Evolutionary conservation across 179 eudicot genomes (phyloP), one percentile per base, ranked within the genome.

Genomic region (Sideroxylon spinosum): DNA sequence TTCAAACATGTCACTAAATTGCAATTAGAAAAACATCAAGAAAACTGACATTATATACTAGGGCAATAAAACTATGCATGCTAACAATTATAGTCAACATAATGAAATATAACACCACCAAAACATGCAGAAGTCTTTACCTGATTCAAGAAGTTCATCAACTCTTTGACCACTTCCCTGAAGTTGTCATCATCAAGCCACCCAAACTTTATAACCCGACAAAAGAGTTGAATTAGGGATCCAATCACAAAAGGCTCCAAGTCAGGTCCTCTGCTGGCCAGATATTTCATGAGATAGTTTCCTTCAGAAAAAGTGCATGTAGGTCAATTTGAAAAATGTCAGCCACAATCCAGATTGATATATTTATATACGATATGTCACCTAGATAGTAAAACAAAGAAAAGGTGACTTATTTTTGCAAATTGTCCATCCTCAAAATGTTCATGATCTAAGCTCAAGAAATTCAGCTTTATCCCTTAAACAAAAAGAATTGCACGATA

Each of bases 151-250:
- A 95, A 95, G 81, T 83, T 90, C 83, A 84, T 90, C 19, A 91
- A 90, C 77, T 95, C 98, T 80, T 91, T 89, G 48, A 91, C 98
- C 76, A 88, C 86, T 28, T 95, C 98, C 83, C 88, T 90, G 84
- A 93, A 91, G 87, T 87, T 91, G 80, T 95, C 98, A 84, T 95
- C 98, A 28, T 91, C 98, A 70, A 95, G 87, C 98, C 98, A 95
- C 52, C 98, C 98, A 84, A 90, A 95, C 87, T 95, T 95, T 78
- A 93, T 90, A 79, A 95, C 86, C 74, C 98, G 95, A 82, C 97
- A 89, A 63, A 93, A 77, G 52, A 95, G 86, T 78, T 93, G 98
- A 84, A 95, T 88, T 73, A 95, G 81, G 73, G 98, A 95, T 85
- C 90, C 97, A 81, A 88, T 88, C 74, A 95, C 98, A 89, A 91